These are phyloP conservation scores for Bertia moriformis DNA, from an alignment of 2,329 filamentous ascomycete genomes.

Conservation along the genomic window DNA sequence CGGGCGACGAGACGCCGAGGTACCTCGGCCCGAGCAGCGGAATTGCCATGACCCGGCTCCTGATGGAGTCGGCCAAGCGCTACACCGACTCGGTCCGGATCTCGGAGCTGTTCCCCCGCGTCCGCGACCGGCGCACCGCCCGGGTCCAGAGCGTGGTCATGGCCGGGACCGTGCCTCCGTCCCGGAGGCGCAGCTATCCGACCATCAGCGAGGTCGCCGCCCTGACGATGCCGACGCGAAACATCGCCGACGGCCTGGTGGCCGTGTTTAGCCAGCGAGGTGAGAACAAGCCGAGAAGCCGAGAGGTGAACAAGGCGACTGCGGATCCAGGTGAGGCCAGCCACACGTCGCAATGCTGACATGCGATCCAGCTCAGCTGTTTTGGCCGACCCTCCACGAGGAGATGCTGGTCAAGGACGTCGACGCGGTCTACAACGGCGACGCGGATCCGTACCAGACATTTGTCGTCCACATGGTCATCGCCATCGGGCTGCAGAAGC, in stretches of 20 bases:
- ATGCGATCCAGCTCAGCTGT: slow-evolving; percentile 70
- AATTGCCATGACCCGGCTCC: slow-evolving; percentile 81
- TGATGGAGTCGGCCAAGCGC: slow-evolving; percentile 93
- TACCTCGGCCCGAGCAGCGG: slow-evolving; percentile 90
- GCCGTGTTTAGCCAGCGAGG: slow-evolving; percentile 78
- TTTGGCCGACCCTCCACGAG: slow-evolving; percentile 79
- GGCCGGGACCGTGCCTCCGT: slow-evolving; percentile 26
- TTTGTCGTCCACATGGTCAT: slow-evolving; percentile 85
- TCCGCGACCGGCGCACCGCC: slow-evolving; percentile 45
- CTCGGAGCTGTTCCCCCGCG: slow-evolving; percentile 74
- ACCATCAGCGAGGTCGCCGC: slow-evolving; percentile 78
- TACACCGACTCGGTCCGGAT: slow-evolving; percentile 85
- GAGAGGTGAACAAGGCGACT: no score
- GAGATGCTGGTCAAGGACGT: slow-evolving; percentile 62
- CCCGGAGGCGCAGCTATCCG: slow-evolving; percentile 73
- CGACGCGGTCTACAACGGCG: slow-evolving; percentile 66
- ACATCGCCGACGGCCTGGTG: slow-evolving; percentile 64
- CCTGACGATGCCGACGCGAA: slow-evolving; percentile 56
- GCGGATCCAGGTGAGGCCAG: slow-evolving; percentile 5
- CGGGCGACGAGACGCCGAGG: slow-evolving; percentile 63
- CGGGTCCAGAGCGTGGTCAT: slow-evolving; percentile 52
- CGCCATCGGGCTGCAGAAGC: slow-evolving; percentile 85
- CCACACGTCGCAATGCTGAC: slow-evolving; percentile 7
- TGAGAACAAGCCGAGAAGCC: slow-evolving; percentile 20
- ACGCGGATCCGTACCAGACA: slow-evolving; percentile 66